Base-by-base conservation (phyloP, 2,329 filamentous ascomycete species). In the Fusarium sp. region DNA sequence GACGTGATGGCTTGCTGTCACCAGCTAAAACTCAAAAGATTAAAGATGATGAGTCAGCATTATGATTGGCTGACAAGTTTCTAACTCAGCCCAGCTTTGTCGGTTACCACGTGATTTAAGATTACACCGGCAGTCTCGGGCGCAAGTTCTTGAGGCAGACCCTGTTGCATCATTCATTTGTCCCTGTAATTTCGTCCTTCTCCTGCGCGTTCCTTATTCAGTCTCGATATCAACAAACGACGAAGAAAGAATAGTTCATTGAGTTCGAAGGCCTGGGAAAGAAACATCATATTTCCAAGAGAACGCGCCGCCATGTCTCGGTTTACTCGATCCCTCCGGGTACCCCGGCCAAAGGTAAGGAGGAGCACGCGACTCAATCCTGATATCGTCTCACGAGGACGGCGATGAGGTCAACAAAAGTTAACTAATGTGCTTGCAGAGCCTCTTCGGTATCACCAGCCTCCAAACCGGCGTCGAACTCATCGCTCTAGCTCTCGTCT, bases 381-480 rank as follows among this genome's bases (percentile, higher is more conserved):
- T 39, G 47, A 53, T 66, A 48, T 53, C 47, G 58, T 36, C 57
- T 58, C 63, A 47, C 39, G 28, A 32, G 42, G 55, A 44, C 38
- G 55, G 51, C 38, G 35, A 50, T 17, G 28, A 44, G 26, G 66
- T n/a, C 42, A 55, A 53, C 26, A 41, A 39, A 69, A 64, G 55
- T 75, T 78, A 61, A 77, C 63, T 56, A 35, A 24, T 66, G 35
- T 42, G 14, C 24, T 39, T 70, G 45, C 81, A 98, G 95, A 92
- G 90, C 53, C 96, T 98, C 82, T 89, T 98, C 75, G 94, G 94
- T 81, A 86, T 95, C 79, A 92, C 98, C 86, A 94, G 93, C 80
- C 90, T 98, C 62, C 93, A 94, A 78, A 96, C 94, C 39, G 95
- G 94, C 75, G 92, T 94, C 53, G 94, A 96, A 77, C 89, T 98